Evolutionary conservation across 805 yeast species (phyloP).

Genomic region (Millerozyma acaciae): DNA sequence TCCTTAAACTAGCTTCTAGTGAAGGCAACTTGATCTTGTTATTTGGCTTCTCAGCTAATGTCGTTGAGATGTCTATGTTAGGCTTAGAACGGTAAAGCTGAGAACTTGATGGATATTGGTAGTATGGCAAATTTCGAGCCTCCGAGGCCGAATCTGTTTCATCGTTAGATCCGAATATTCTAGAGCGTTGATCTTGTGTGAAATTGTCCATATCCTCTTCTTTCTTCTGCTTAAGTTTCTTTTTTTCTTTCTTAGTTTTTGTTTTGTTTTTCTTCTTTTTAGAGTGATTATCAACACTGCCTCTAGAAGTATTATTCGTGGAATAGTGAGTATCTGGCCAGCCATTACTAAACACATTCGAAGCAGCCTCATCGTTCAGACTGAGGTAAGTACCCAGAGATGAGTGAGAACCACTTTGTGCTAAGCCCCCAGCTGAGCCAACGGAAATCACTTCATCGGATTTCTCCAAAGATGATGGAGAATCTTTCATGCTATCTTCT

Average conservation of each 20-base stretch:
- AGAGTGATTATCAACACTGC: conserved; percentile 6
- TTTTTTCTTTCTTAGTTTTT: neutral
- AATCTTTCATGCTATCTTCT: neutral
- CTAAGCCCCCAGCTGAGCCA: too few species aligned
- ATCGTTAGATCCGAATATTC: conserved; percentile 13
- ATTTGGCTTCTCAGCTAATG: neutral
- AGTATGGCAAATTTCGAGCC: conserved; percentile 14
- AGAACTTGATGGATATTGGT: conserved; percentile 20
- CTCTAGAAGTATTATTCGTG: conserved; percentile 7
- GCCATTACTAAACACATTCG: conserved; percentile 9
- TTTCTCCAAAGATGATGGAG: too few species aligned
- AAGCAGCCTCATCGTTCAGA: too few species aligned
- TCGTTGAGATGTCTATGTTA: neutral
- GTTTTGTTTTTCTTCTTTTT: neutral
- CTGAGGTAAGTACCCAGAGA: too few species aligned
- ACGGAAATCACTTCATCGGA: too few species aligned
- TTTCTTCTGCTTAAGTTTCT: too few species aligned
- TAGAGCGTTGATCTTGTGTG: conserved; percentile 17
- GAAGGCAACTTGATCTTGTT: conserved; percentile 12
- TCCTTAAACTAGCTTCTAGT: conserved; percentile 10
- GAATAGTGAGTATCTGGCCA: conserved; percentile 5
- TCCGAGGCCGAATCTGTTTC: conserved; percentile 5
- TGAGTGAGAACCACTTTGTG: too few species aligned
- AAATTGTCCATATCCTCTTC: conserved; percentile 10
- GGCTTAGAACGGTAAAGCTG: conserved; percentile 11